Evolutionary conservation across 2,329 filamentous ascomycete genomes (phyloP).

Genomic region (Myrmaecium sp.): DNA sequence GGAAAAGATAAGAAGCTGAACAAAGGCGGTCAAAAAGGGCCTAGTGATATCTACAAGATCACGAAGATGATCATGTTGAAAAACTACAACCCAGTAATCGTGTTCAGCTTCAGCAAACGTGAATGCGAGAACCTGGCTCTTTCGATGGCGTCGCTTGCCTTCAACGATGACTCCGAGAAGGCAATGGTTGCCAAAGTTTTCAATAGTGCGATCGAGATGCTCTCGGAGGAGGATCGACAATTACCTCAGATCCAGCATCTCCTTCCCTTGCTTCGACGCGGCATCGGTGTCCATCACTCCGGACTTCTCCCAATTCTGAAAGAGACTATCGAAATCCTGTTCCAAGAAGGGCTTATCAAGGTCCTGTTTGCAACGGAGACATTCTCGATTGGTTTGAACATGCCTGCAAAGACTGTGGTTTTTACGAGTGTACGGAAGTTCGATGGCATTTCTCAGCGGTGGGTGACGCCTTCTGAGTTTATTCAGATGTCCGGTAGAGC

Average conservation of each 20-base stretch:
- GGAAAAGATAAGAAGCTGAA: conserved; percentile 86
- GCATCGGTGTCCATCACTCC: conserved; percentile 94
- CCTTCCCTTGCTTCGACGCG: conserved; percentile 70
- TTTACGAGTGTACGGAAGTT: conserved; percentile 95
- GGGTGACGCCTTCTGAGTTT: conserved; percentile 88
- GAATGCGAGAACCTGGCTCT: conserved; percentile 87
- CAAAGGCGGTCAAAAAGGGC: conserved; percentile 56
- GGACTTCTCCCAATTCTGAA: conserved; percentile 90
- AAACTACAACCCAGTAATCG: conserved; percentile 94
- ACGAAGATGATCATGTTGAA: conserved; percentile 98
- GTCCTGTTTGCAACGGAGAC: conserved; percentile 96
- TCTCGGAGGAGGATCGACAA: conserved; percentile 79
- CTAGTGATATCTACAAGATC: conserved; percentile 88
- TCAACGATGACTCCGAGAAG: conserved; percentile 95
- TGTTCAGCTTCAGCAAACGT: conserved; percentile 98
- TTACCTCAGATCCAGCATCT: conserved; percentile 85
- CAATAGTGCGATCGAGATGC: conserved; percentile 74
- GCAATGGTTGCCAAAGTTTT: conserved; percentile 91
- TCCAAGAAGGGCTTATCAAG: conserved; percentile 96
- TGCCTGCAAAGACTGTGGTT: conserved; percentile 98
- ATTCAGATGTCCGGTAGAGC: conserved; percentile 98
- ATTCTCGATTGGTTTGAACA: conserved; percentile 96
- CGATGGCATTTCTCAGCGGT: conserved; percentile 64
- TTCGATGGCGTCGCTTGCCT: conserved; percentile 69
- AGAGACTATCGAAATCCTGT: conserved; percentile 96